phyloP scores from a whole-genome alignment of 23 red algal species.

The Gracilariopsis chorda region DNA sequence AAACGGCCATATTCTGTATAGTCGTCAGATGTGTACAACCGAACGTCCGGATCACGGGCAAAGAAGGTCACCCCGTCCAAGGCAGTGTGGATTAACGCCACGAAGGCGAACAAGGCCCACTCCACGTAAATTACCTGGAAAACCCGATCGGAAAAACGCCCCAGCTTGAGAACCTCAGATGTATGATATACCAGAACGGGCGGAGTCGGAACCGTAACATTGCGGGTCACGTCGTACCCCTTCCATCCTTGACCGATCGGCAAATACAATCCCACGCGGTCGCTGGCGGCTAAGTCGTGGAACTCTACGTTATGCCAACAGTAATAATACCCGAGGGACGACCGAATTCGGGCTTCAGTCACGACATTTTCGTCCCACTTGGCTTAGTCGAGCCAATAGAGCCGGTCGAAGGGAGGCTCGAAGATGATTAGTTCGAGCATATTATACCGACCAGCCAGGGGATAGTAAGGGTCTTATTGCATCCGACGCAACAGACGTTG shows the following conservation, averaged over 20 bases:
- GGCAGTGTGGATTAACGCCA: not conserved
- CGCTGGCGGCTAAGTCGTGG: too few species aligned
- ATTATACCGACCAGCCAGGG: too few species aligned
- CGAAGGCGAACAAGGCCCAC: not conserved
- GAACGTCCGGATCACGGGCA: not conserved
- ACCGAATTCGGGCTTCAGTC: not conserved
- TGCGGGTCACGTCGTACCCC: not conserved
- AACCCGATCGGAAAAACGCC: not conserved
- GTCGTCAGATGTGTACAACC: too few species aligned
- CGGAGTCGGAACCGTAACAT: not conserved
- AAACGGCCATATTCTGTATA: not conserved
- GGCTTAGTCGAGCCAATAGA: not conserved
- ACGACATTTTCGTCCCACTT: not conserved
- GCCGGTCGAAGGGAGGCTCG: too few species aligned
- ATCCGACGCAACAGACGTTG: too few species aligned
- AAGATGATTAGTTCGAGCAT: too few species aligned
- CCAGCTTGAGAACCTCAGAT: not conserved
- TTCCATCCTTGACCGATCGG: not conserved
- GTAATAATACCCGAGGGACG: not conserved
- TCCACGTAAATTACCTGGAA: not conserved
- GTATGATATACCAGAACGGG: not conserved
- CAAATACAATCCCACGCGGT: too few species aligned
- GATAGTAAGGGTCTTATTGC: too few species aligned
- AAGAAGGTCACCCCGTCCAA: not conserved
- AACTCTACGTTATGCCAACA: not conserved